Evolutionary conservation across 106 monocot species (phyloP), one percentile per base, ranked within the genome.

Genomic region (Dendrobium officinale): DNA sequence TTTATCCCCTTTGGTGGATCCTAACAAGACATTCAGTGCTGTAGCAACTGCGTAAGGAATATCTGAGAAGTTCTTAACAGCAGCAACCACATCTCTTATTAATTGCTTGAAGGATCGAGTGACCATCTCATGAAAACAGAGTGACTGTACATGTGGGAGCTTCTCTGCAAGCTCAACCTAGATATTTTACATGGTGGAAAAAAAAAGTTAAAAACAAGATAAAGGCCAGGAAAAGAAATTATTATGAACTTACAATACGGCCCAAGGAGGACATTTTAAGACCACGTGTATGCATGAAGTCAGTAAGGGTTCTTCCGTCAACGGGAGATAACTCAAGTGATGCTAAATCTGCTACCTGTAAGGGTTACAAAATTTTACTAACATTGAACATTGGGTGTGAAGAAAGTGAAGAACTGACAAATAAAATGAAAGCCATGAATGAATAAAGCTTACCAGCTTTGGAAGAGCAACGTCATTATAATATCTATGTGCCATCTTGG

Each of bases 291-390:
- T 96, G 96, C 96, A 96, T 94, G 79, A 96, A 96, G 80, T 96
- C 96, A 51, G 92, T 90, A 55, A 96, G 74, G 70, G 92, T 96
- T 80, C 86, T 89, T 45, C 96, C 96, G 86, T 96, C 96, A 77
- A 96, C 92, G 33, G 96, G 96, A 72, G 94, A 96, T 80, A 96
- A 90, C 74, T 96, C 94, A 79, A 96, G 92, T 58, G 94, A 96
- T 61, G 94, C 92, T 90, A 96, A 96, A 89, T 96, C 96, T 77
- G 94, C 82, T 18, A 93, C 93, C 96, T 96, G 83, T 47, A 19
- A 44, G 77, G 11, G 8, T 19, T 42, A 40, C 22, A 22, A 27
- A 10, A 27, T 67, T 67, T 29, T 24, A 67, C 5, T 67, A 9
- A 67, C 2, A 24, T 67, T 67, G 29, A 24, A 67, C 67, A 27